Evolutionary conservation across 2,329 filamentous ascomycete species (phyloP), one percentile per base, ranked within the genome.

Genomic region (Fusarium poae): DNA sequence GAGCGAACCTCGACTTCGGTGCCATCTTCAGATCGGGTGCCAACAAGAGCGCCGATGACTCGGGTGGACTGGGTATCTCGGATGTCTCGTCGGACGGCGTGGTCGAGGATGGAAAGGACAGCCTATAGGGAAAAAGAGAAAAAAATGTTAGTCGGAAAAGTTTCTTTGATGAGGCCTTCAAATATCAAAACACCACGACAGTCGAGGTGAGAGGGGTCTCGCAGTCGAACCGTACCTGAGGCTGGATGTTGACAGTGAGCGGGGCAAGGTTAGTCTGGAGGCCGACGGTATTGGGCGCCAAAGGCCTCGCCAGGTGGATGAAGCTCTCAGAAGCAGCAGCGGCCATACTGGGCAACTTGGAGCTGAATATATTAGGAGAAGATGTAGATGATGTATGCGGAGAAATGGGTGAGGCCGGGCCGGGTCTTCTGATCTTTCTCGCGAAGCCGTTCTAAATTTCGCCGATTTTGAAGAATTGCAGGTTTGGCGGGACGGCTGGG

Each of bases 21-120:
- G 81, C 95, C 96, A 86, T 99, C 96, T 84, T 99, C 96, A 79
- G 92, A 96, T 73, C 96, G 92, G 72, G 91, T 91, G 78, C 96
- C 96, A 60, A 99, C 90, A 58, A 99, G 89, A 64, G 96, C 97
- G 77, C 96, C 96, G 78, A 99, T 99, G 70, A 99, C 96, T 78
- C 96, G 92, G 76, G 96, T 93, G 78, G 96, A 94, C 81, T 97
- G 93, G 72, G 91, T 90, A 70, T 89, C 85, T 74, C 83, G 83
- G 72, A 83, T 82, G 77, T 97, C 94, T 77, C 95, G 91, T 82
- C 96, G 93, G 73, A 95, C 89, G 73, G 95, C 94, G 85, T 99
- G 96, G 83, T 99, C 96, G 79, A 97, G 83, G 85, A 97, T 88
- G 78, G 90, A 85, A 85, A 97, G 85, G 68, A 91, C 83, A 62